A percentile compares a stretch with the other conserved stretches of the same genome.
Evolutionary conservation across 192 early-diverging fungal genomes (phyloP).

Genomic region (Coemansia sp.): DNA sequence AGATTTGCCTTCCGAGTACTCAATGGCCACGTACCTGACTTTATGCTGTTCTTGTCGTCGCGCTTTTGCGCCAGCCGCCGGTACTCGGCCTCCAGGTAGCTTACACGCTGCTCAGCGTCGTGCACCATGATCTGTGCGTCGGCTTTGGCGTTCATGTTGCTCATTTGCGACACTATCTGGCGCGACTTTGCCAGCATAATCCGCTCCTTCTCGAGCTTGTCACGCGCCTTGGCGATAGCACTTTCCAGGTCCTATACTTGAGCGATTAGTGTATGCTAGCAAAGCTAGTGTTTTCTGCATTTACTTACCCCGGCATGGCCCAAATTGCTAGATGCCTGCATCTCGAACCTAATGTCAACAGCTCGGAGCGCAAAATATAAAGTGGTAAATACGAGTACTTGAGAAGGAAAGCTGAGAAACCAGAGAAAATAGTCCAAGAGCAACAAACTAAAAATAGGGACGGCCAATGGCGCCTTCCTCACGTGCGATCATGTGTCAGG

Average conservation of each 20-base stretch:
- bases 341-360: conserved; percentile 9
- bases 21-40: conserved; percentile 23
- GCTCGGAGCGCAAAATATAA: background rate
- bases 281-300: background rate
- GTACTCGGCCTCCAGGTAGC: conserved; percentile 68
- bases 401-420: background rate
- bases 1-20: background rate
- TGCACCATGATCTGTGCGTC: conserved; percentile 75
- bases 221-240: conserved; percentile 68
- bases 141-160: conserved; percentile 67
- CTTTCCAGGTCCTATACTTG: conserved; percentile 57
- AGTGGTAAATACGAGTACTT: background rate
- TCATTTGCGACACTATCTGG: conserved; percentile 68
- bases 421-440: background rate
- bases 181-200: conserved; percentile 72
- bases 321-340: conserved; percentile 40
- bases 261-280: background rate
- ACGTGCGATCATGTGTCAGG: background rate
- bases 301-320: conserved; percentile 50
- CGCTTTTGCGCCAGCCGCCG: conserved; percentile 61
- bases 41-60: conserved; percentile 54
- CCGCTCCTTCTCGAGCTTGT: conserved; percentile 72
- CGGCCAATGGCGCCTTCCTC: background rate
- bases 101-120: conserved; percentile 67
- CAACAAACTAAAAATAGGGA: background rate